Percentiles rank a stretch among this genome's conserved stretches.
Conservation (phyloP, 2,329 filamentous ascomycete species). For the Calycina herbarum region DNA sequence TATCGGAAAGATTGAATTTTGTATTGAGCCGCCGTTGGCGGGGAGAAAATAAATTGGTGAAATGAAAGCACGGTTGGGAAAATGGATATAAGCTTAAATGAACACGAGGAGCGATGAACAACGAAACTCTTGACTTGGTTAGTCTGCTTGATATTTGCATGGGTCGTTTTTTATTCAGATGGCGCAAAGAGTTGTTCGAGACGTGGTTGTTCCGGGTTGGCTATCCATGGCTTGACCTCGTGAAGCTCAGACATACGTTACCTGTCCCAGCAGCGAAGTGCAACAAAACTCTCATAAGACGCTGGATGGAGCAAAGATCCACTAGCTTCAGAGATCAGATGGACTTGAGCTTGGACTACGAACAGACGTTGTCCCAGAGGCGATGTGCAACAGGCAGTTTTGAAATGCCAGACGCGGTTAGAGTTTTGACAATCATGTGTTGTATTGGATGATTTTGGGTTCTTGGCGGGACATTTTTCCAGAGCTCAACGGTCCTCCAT, state of each 20-base stretch:
- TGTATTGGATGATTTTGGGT: not conserved
- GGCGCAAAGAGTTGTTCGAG: not conserved
- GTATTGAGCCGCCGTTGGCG: not conserved
- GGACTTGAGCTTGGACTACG: not conserved
- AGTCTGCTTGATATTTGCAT: not conserved
- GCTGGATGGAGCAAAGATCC: not conserved
- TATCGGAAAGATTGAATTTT: not conserved
- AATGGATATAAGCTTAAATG: constrained; percentile 1
- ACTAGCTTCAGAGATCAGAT: not conserved
- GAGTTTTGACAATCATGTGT: not conserved
- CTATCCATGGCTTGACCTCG: not conserved
- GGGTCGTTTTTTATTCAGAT: not conserved
- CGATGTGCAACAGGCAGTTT: not conserved
- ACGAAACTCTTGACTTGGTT: not conserved
- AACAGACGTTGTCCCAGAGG: not conserved
- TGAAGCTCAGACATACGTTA: constrained; percentile 2
- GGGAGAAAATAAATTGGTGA: not conserved
- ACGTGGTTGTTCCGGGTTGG: not conserved
- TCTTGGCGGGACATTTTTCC: not conserved
- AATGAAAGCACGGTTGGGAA: not conserved
- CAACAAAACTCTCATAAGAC: not conserved
- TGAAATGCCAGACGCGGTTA: not conserved
- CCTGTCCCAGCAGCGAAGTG: constrained; percentile 6
- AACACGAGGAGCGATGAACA: constrained; percentile 3
- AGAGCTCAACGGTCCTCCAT: not conserved